Percentiles rank a stretch among this genome's conserved stretches.
Conservation (phyloP, 306 rosid species). For the Malus sieversii region DNA sequence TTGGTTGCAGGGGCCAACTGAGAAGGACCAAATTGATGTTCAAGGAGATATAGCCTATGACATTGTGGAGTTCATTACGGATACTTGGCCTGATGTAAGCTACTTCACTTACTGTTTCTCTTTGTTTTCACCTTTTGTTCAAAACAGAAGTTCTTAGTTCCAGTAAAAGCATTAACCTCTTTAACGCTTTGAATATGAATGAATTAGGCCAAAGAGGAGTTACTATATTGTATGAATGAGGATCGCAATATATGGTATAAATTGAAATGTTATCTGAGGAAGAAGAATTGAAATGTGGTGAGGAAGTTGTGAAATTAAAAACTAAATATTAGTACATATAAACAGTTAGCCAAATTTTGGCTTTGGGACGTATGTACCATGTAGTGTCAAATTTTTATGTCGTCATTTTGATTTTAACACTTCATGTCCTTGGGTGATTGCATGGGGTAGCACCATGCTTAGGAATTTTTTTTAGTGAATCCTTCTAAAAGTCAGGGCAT, state of each 20-base stretch:
- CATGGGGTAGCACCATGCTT: background rate
- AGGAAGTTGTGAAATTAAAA: background rate
- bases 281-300: too few species aligned
- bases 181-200: background rate
- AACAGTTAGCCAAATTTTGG: background rate
- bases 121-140: background rate
- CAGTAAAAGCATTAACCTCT: background rate
- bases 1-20: constrained; percentile 85
- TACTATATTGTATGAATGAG: background rate
- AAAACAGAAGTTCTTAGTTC: background rate
- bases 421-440: background rate
- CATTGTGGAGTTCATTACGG: constrained; percentile 89
- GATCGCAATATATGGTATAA: background rate
- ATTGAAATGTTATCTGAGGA: background rate
- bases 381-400: background rate
- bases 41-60: constrained; percentile 96
- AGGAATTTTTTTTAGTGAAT: background rate
- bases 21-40: constrained; percentile 97
- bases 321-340: background rate
- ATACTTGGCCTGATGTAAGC: constrained; percentile 91
- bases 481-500: background rate
- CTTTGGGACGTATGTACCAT: background rate
- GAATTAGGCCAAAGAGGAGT: background rate
- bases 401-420: background rate
- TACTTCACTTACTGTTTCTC: constrained; percentile 1